A percentile compares a stretch with the other conserved stretches of the same genome.
Evolutionary conservation across 768 basidiomycete genomes (phyloP).

Genomic region (Termitomyces sp.): DNA sequence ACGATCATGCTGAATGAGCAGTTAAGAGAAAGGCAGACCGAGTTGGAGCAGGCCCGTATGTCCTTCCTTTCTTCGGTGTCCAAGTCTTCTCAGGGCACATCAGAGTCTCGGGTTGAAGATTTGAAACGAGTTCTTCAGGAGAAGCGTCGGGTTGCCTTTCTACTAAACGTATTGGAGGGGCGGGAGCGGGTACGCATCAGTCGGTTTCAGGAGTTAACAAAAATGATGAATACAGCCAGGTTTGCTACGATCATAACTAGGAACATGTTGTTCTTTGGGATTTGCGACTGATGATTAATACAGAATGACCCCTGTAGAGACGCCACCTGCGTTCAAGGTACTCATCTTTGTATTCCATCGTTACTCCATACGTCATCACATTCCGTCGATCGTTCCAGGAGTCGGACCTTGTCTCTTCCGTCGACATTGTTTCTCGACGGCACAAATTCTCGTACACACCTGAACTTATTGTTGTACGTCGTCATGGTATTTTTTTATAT

Average conservation of each 20-base stretch:
- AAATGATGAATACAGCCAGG: slow-evolving; percentile 16
- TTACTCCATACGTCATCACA: not conserved
- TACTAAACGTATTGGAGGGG: slow-evolving; percentile 20
- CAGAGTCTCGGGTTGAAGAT: not conserved
- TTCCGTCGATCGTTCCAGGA: not conserved
- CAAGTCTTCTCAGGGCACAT: not conserved
- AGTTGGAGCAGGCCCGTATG: slow-evolving; percentile 9
- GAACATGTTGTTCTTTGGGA: not conserved
- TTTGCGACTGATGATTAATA: not conserved
- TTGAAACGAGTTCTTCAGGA: slow-evolving; percentile 6
- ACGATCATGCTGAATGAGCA: not conserved
- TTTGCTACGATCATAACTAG: not conserved
- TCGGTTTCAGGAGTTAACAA: slow-evolving; percentile 18
- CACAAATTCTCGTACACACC: slow-evolving; percentile 5
- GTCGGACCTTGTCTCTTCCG: not conserved
- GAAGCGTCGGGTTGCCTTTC: slow-evolving; percentile 14
- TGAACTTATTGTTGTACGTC: slow-evolving; percentile 21
- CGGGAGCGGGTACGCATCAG: slow-evolving; percentile 20
- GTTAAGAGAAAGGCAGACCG: slow-evolving; percentile 11
- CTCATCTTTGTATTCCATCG: not conserved
- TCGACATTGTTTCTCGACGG: not conserved
- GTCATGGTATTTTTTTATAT: not conserved
- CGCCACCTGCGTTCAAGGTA: not conserved
- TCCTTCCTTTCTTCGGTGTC: not conserved
- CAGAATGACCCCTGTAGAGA: not conserved